Conservation (phyloP, 2,329 filamentous ascomycete species). For the Hypoxylon sp. region DNA sequence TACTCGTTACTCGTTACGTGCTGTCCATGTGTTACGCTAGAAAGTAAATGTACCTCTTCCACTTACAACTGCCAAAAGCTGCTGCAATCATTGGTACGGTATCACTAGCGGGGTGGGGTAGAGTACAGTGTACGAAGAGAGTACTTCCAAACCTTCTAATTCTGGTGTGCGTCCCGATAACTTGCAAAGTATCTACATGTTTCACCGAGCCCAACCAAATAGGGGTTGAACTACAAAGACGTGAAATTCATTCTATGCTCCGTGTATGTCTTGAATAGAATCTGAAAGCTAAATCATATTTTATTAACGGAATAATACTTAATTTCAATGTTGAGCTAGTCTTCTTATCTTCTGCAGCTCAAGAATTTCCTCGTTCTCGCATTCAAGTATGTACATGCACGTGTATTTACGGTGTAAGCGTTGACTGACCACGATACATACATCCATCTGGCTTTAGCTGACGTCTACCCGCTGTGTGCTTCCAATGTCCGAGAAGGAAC, state of each 20-base stretch:
- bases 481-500: conserved; percentile 11
- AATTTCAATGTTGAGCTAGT: background rate
- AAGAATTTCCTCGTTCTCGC: background rate
- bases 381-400: background rate
- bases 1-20: conserved; percentile 25
- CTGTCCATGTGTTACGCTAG: conserved; percentile 19
- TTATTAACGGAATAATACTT: background rate
- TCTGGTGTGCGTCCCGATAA: conserved; percentile 11
- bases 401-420: conserved; percentile 8
- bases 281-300: background rate
- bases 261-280: too few relatives aligned
- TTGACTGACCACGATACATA: conserved; percentile 15
- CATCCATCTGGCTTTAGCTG: background rate
- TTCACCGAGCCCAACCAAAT: conserved; percentile 10
- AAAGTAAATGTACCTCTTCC: conserved; percentile 14
- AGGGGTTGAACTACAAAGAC: conserved; percentile 5
- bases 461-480: conserved; percentile 12
- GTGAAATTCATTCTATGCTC: too few relatives aligned
- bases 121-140: conserved; percentile 15
- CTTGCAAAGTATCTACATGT: conserved; percentile 5
- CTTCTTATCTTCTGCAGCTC: conserved; percentile 8
- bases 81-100: conserved; percentile 20
- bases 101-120: conserved; percentile 14
- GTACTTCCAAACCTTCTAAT: conserved; percentile 11
- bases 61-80: conserved; percentile 6